These are phyloP conservation scores for Immersiporthe knoxdaviesiana DNA, from an alignment of 2,329 filamentous ascomycete species.

Conservation along the genomic window DNA sequence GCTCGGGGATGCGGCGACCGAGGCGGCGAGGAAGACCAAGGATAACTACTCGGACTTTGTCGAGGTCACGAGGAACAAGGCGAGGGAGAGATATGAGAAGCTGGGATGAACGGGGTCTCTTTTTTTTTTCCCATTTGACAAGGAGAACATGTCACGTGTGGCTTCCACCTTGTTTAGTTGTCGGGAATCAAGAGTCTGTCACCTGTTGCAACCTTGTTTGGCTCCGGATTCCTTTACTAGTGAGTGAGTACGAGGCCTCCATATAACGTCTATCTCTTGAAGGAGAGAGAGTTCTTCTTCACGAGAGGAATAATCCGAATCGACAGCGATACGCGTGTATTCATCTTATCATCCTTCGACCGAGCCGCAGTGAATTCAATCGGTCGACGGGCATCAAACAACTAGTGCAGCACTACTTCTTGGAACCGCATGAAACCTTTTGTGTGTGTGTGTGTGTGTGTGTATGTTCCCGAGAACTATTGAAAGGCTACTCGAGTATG, in stretches of 20 bases:
- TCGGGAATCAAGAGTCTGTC: neutral
- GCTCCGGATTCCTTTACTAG: neutral
- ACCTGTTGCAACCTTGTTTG: neutral
- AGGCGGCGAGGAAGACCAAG: conserved; percentile 65
- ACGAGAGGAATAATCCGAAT: neutral
- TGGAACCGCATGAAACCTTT: neutral
- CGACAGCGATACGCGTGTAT: neutral
- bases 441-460: too few species aligned
- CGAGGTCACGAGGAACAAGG: conserved; percentile 66
- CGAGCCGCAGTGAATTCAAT: neutral
- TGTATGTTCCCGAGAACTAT: neutral
- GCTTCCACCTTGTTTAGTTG: neutral
- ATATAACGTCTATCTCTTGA: neutral
- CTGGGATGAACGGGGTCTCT: conserved; percentile 41
- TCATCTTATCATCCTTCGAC: neutral
- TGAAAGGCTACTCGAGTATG: neutral
- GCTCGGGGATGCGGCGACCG: conserved; percentile 67
- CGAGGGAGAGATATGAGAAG: conserved; percentile 66
- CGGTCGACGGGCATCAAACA: neutral
- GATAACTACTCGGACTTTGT: conserved; percentile 65
- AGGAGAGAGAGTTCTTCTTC: neutral
- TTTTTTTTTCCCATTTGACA: too few species aligned
- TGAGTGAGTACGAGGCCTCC: neutral
- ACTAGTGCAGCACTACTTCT: neutral
- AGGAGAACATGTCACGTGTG: neutral